Evolutionary conservation across 2,329 filamentous ascomycete genomes (phyloP), one percentile per base, ranked within the genome.

Genomic region (Sporothrix humicola): DNA sequence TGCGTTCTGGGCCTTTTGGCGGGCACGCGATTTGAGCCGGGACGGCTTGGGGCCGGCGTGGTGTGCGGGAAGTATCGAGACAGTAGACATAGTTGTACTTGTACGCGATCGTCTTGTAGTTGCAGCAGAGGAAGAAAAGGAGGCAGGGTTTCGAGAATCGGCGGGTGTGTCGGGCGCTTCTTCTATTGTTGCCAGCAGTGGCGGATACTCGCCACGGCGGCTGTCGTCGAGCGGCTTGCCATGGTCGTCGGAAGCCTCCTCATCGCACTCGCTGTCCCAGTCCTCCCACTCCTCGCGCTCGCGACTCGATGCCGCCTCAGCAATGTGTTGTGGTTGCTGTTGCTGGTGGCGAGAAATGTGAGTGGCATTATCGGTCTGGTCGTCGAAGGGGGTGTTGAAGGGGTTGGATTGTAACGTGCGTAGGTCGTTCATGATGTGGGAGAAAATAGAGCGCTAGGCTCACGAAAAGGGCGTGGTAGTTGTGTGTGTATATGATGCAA

Each of bases 1-100:
- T 73, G 86, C 84, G 79, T 90, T 88, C 78, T 90, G 85, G 26
- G 85, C 85, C 77, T 88, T 88, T 78, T 92, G 89, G 71, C 89
- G 85, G 44, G 87, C 85, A 72, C 86, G 86, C 3, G 90, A 92
- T 78, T 86, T 90, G 26, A 87, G 79, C 9, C 87, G 83, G 61
- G 80, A 81, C 44, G 86, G 78, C 72, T 81, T 85, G 42, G 82
- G 81, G 2, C 80, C 78, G 0, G 85, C 84, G 37, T 48, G 42
- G 61, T 66, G 61, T 66, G 65, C 44, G 0, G n/a, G 26, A 8
- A 54, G 63, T 54, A 70, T 20, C 42, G 31, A 37, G 15, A 46
- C 44, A 8, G 69, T 31, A 5, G 58, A 52, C 56, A 59, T 58
- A 9, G 9, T 12, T n/a, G 31, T 56, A 20, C 48, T 56, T 37